Percentiles rank a stretch among this genome's conserved stretches.
Conservation (phyloP, 331 rosid species). For the Acacia pycnantha region DNA sequence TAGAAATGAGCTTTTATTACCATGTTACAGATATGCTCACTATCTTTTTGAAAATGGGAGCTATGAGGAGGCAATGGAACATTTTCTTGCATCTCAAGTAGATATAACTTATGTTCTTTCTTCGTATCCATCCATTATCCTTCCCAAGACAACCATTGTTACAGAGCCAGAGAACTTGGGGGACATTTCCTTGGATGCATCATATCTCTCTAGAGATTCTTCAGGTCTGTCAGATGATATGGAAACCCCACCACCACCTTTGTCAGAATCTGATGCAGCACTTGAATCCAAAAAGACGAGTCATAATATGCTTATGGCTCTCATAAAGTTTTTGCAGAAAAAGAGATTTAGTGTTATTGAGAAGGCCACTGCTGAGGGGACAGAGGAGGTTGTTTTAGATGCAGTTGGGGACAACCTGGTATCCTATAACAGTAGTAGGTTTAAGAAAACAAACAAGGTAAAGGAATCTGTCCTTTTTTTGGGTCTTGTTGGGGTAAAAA, state of each 20-base stretch:
- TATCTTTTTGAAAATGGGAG: conserved; percentile 90
- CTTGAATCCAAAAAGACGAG: conserved; percentile 84
- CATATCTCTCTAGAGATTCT: conserved; percentile 71
- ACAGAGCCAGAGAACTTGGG: conserved; percentile 68
- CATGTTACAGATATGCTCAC: conserved; percentile 82
- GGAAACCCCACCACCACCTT: conserved; percentile 55
- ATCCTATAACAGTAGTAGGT: conserved; percentile 53
- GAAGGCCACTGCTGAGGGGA: conserved; percentile 97
- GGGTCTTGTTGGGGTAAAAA: conserved; percentile 8
- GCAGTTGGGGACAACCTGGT: conserved; percentile 78
- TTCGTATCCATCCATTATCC: conserved; percentile 72
- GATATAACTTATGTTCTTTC: conserved; percentile 89
- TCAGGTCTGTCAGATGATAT: conserved; percentile 88
- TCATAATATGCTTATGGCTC: conserved; percentile 98
- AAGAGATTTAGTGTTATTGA: conserved; percentile 74
- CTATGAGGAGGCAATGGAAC: conserved; percentile 98
- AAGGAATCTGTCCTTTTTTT: conserved; percentile 6
- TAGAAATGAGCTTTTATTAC: conserved; percentile 29
- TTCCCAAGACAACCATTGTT: conserved; percentile 78
- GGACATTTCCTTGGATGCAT: conserved; percentile 64
- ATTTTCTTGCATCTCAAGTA: conserved; percentile 88
- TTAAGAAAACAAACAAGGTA: conserved; percentile 85
- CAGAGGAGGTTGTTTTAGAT: conserved; percentile 92
- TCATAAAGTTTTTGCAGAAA: conserved; percentile 88
- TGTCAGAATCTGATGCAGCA: conserved; percentile 61